Evolutionary conservation across 164 flowering plant genomes (phyloP).

Genomic region (Chimonanthus salicifolius): DNA sequence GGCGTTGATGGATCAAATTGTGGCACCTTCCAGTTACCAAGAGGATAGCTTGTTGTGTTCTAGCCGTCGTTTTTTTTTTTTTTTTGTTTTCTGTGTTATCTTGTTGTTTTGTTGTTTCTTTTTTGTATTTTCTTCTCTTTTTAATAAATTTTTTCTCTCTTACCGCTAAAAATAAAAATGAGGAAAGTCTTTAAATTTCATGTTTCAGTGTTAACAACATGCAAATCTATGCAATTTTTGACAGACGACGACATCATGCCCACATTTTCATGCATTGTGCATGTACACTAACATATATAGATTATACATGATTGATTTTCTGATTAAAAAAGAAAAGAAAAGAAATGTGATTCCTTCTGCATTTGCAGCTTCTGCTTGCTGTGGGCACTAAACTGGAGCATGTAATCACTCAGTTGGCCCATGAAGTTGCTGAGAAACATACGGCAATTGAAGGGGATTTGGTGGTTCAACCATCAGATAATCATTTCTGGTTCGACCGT

Average conservation of each 20-base stretch:
- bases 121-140: too few relatives aligned
- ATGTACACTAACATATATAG: background rate
- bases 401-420: constrained; percentile 4
- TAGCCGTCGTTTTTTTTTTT: too few relatives aligned
- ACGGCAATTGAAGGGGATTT: background rate
- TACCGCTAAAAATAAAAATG: too few relatives aligned
- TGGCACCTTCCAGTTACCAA: too few relatives aligned
- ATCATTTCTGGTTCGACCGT: background rate
- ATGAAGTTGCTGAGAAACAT: constrained; percentile 1
- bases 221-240: too few relatives aligned
- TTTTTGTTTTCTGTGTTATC: too few relatives aligned
- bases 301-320: background rate
- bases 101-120: too few relatives aligned
- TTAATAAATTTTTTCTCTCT: too few relatives aligned
- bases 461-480: constrained; percentile 5
- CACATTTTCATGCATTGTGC: background rate
- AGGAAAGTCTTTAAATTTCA: too few relatives aligned
- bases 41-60: too few relatives aligned
- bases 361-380: constrained; percentile 8
- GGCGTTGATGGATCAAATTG: too few relatives aligned
- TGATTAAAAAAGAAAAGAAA: background rate
- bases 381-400: constrained; percentile 6
- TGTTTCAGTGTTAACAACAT: background rate
- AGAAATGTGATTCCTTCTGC: background rate
- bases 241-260: background rate